A percentile compares a stretch with the other conserved stretches of the same genome.
phyloP scores from a whole-genome alignment of 495 filamentous ascomycete genomes.

The Aspergillus sparsus region DNA sequence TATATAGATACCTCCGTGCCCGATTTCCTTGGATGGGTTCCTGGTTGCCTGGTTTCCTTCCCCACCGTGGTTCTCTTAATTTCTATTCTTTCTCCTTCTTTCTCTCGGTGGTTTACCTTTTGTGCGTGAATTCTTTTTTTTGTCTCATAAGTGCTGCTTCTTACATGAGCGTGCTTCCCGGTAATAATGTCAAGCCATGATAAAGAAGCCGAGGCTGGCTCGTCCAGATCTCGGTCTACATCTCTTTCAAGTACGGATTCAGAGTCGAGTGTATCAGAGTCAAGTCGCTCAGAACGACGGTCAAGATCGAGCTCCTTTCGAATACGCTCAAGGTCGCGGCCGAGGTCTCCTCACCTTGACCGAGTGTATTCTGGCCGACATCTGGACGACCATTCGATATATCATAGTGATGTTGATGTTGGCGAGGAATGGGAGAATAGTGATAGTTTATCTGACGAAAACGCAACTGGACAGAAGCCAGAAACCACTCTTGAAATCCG shows the following conservation, averaged over 20 bases:
- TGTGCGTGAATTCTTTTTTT: too few relatives aligned
- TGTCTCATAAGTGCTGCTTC: neutral
- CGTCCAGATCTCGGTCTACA: slow-evolving; percentile 34
- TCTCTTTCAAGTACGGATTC: slow-evolving; percentile 22
- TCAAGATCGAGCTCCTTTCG: slow-evolving; percentile 2
- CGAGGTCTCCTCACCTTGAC: slow-evolving; percentile 21
- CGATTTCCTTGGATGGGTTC: too few relatives aligned
- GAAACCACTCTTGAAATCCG: slow-evolving; percentile 30
- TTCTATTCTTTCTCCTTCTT: neutral
- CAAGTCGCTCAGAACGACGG: neutral
- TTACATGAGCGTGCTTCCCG: neutral
- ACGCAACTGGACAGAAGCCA: slow-evolving; percentile 9
- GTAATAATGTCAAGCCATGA: slow-evolving; percentile 6
- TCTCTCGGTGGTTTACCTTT: neutral
- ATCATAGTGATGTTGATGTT: slow-evolving; percentile 32
- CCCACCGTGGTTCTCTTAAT: neutral
- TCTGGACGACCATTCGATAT: slow-evolving; percentile 41
- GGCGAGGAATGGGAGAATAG: neutral
- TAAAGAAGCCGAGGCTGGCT: slow-evolving; percentile 53
- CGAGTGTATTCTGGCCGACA: slow-evolving; percentile 37
- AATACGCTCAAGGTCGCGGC: slow-evolving; percentile 22
- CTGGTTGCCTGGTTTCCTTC: too few relatives aligned
- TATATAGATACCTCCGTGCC: neutral
- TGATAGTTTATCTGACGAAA: slow-evolving; percentile 9
- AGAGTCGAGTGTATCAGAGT: slow-evolving; percentile 12